These are phyloP conservation scores for Nothophoma quercina DNA, from an alignment of 2,329 filamentous ascomycete genomes.

Conservation along the genomic window DNA sequence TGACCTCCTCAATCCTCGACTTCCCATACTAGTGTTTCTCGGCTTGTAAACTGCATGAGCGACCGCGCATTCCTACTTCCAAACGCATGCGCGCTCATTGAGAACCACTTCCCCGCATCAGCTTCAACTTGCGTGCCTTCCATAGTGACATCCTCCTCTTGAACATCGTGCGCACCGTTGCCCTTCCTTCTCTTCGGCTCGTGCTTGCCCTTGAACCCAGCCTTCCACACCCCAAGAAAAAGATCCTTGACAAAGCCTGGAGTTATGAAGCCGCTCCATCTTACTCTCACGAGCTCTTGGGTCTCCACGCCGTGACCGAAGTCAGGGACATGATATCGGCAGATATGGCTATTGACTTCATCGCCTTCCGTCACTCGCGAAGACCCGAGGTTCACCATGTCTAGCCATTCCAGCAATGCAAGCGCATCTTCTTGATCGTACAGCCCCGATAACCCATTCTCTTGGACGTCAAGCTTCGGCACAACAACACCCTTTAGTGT, in stretches of 20 bases:
- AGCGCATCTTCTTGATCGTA: conserved; percentile 69
- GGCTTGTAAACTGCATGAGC: conserved; percentile 42
- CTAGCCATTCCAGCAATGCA: conserved; percentile 77
- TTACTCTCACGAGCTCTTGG: conserved; percentile 44
- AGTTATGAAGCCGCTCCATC: conserved; percentile 56
- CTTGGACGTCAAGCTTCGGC: conserved; percentile 35
- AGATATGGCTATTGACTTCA: conserved; percentile 72
- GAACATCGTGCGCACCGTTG: neutral
- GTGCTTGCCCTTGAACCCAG: conserved; percentile 26
- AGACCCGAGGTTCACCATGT: conserved; percentile 70
- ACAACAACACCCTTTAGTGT: conserved; percentile 34
- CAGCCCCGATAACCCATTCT: conserved; percentile 40
- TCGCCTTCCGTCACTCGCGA: conserved; percentile 67
- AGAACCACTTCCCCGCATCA: conserved; percentile 36
- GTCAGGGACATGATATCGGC: conserved; percentile 68
- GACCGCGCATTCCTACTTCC: conserved; percentile 37
- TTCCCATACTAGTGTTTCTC: conserved; percentile 47
- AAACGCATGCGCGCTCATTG: conserved; percentile 42
- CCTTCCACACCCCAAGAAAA: conserved; percentile 34
- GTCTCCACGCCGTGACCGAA: conserved; percentile 26
- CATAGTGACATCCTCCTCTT: conserved; percentile 23
- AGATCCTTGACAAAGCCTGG: conserved; percentile 42
- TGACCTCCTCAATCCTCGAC: conserved; percentile 32
- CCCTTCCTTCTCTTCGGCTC: conserved; percentile 18
- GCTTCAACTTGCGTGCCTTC: conserved; percentile 8